These are phyloP conservation scores for Kwoniella dejecticola DNA, from an alignment of 768 basidiomycete species.

Conservation along the genomic window DNA sequence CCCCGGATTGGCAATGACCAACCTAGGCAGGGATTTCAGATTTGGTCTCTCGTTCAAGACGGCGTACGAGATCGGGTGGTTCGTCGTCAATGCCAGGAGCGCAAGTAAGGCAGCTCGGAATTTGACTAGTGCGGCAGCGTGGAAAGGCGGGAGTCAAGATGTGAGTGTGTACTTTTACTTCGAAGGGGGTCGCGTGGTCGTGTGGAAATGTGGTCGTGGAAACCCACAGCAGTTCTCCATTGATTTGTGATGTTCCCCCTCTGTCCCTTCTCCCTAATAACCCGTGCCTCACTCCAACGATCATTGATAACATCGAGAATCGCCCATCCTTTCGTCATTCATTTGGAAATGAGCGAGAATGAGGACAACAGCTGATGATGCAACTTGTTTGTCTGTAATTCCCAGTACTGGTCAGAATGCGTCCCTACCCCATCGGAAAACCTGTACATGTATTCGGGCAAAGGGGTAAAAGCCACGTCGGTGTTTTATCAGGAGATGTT, in stretches of 20 bases:
- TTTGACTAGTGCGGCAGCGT: conserved; percentile 15
- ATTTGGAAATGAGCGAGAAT: too few relatives aligned
- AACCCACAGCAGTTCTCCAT: too few relatives aligned
- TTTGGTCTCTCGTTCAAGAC: not conserved
- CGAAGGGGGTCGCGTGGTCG: too few relatives aligned
- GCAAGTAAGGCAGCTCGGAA: conserved; percentile 12
- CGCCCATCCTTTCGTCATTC: too few relatives aligned
- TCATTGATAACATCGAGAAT: not conserved
- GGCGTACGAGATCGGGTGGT: not conserved
- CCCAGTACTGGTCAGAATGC: conserved; percentile 30
- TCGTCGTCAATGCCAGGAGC: conserved; percentile 6
- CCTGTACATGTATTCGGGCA: conserved; percentile 8
- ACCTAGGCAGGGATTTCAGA: conserved; percentile 23
- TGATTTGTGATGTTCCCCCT: too few relatives aligned
- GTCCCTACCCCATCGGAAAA: conserved; percentile 10
- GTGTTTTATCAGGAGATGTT: conserved; percentile 13
- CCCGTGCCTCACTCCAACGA: too few relatives aligned
- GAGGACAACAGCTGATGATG: too few relatives aligned
- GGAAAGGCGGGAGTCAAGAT: conserved; percentile 10
- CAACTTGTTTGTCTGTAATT: not conserved
- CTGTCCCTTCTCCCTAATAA: too few relatives aligned
- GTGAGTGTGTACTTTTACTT: conserved; percentile 6
- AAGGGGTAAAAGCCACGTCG: conserved; percentile 11
- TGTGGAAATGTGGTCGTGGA: too few relatives aligned
- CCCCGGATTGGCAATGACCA: conserved; percentile 14